phyloP scores from a whole-genome alignment of 306 rosid species.

The Crotalaria pallida region DNA sequence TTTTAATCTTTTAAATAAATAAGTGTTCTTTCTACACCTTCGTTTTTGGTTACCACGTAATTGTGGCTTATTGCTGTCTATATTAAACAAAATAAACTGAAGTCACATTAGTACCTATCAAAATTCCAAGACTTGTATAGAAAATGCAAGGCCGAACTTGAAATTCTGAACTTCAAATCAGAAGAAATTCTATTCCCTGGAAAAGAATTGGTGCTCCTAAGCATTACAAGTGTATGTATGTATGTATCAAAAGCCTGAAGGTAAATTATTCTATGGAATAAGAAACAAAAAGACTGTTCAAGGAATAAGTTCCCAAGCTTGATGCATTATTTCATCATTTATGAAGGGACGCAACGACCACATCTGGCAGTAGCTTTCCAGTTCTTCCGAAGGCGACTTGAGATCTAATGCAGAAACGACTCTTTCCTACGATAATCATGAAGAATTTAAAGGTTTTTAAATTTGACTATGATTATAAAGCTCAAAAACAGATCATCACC shows the following conservation, averaged over 20 bases:
- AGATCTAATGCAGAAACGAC: slow-evolving; percentile 54
- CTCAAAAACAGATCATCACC: slow-evolving; percentile 35
- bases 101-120: too few relatives aligned
- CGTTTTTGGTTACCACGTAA: neutral
- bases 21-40: too few relatives aligned
- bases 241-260: neutral
- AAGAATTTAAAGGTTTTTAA: neutral
- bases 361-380: slow-evolving; percentile 71
- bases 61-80: neutral
- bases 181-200: neutral
- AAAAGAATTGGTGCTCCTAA: neutral
- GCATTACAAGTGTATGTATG: neutral
- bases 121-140: neutral
- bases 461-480: neutral
- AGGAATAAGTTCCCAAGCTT: slow-evolving; percentile 58
- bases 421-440: slow-evolving; percentile 48
- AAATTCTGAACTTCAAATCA: neutral
- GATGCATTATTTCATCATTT: slow-evolving; percentile 40
- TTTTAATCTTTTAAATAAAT: too few relatives aligned
- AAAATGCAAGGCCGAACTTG: neutral
- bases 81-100: neutral
- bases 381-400: slow-evolving; percentile 50
- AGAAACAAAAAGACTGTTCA: slow-evolving; percentile 20
- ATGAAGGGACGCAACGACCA: slow-evolving; percentile 64
- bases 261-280: slow-evolving; percentile 5